Percentiles rank a stretch among this genome's conserved stretches.
phyloP scores from a whole-genome alignment of 2,329 filamentous ascomycete genomes.

The Chaetomium strumarium region DNA sequence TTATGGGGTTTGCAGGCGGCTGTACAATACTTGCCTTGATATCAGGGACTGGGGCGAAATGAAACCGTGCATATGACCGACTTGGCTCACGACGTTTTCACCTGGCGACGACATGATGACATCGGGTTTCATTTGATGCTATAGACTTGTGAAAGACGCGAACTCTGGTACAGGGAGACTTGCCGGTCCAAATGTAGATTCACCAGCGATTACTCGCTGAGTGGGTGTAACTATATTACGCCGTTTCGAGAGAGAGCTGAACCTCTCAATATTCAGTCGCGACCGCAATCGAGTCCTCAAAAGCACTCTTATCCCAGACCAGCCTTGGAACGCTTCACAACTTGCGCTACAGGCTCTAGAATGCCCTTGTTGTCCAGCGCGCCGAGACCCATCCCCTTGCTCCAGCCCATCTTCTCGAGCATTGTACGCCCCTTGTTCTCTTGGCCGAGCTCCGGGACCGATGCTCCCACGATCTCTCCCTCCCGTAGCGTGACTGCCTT shows the following conservation, averaged over 20 bases:
- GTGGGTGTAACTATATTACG: too few species aligned
- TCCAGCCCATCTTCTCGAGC: constrained; percentile 98
- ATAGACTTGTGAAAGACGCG: background rate
- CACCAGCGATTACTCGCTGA: too few species aligned
- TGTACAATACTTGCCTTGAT: constrained; percentile 64
- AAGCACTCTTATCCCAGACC: constrained; percentile 59
- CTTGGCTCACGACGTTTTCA: background rate
- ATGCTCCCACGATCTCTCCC: constrained; percentile 81
- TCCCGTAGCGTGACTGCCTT: constrained; percentile 60
- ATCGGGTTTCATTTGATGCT: background rate
- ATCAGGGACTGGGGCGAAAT: constrained; percentile 56
- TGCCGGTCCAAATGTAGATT: background rate
- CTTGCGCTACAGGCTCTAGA: constrained; percentile 74
- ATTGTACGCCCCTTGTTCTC: constrained; percentile 81
- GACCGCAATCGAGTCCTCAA: background rate
- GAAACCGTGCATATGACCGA: constrained; percentile 54
- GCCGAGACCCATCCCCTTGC: constrained; percentile 76
- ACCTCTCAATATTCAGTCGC: background rate
- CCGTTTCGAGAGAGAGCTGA: background rate
- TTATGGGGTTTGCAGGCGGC: constrained; percentile 56
- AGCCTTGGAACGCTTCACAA: constrained; percentile 80
- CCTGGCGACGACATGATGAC: too few species aligned
- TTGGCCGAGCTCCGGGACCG: constrained; percentile 73
- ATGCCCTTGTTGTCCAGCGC: constrained; percentile 81
- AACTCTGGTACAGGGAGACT: background rate